phyloP scores from a whole-genome alignment of 2,329 filamentous ascomycete genomes.

The Aspergillus amoenus region DNA sequence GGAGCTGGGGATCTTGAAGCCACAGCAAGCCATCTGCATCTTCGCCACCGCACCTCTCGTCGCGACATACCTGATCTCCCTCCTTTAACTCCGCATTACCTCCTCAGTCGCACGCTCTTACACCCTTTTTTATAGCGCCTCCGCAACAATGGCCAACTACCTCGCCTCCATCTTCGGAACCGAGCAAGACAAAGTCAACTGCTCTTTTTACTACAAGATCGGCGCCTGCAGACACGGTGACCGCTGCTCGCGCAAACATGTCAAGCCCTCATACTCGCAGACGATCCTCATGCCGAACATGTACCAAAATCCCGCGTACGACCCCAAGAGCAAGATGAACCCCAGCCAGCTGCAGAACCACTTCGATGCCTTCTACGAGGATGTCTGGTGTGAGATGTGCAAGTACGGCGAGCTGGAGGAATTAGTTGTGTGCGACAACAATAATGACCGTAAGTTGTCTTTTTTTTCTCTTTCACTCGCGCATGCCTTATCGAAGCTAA shows the following conservation, averaged over 20 bases:
- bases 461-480: no score
- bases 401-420: slow-evolving; percentile 97
- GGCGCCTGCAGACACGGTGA: slow-evolving; percentile 98
- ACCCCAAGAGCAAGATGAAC: slow-evolving; percentile 96
- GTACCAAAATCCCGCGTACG: slow-evolving; percentile 98
- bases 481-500: slow-evolving; percentile 15
- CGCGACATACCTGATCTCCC: not conserved
- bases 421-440: slow-evolving; percentile 98
- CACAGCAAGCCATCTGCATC: not conserved
- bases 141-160: slow-evolving; percentile 79
- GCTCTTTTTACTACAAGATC: slow-evolving; percentile 99
- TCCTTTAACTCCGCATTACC: not conserved
- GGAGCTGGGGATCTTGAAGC: slow-evolving; percentile 18
- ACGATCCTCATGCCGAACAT: slow-evolving; percentile 97
- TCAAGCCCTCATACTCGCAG: slow-evolving; percentile 97
- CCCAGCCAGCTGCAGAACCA: slow-evolving; percentile 94
- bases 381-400: slow-evolving; percentile 99
- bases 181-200: slow-evolving; percentile 99
- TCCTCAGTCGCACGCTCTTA: not conserved
- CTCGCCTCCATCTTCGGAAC: slow-evolving; percentile 99
- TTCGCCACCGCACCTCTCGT: slow-evolving; percentile 1
- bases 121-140: slow-evolving; percentile 1
- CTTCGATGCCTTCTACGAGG: slow-evolving; percentile 99
- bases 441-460: slow-evolving; percentile 80
- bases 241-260: slow-evolving; percentile 96